These are phyloP conservation scores for Eleusine coracana DNA, from an alignment of 176 grass and related monocot genomes.

Conservation along the genomic window DNA sequence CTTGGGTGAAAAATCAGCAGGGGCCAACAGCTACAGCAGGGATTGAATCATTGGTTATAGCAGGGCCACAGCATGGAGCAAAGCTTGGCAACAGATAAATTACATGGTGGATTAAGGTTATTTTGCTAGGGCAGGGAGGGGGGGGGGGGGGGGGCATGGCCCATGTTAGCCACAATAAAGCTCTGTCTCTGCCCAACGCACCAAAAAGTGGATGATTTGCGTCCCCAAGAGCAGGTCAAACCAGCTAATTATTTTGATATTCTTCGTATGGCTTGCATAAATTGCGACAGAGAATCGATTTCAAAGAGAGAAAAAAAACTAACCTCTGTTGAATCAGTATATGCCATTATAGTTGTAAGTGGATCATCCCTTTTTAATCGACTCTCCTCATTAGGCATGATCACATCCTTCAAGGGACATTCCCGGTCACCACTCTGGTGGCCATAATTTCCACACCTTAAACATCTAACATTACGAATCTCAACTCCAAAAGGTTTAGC, in stretches of 20 bases:
- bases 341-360: conserved; percentile 86
- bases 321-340: conserved; percentile 82
- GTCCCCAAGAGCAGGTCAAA: neutral
- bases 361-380: conserved; percentile 98
- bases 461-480: conserved; percentile 92
- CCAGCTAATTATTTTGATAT: neutral
- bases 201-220: neutral
- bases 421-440: conserved; percentile 97
- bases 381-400: conserved; percentile 98
- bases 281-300: conserved; percentile 1
- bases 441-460: conserved; percentile 81
- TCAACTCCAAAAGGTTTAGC: conserved; percentile 94
- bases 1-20: too few relatives aligned
- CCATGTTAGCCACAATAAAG: too few relatives aligned
- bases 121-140: too few relatives aligned
- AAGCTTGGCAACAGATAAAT: too few relatives aligned
- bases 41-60: too few relatives aligned
- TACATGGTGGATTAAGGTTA: too few relatives aligned
- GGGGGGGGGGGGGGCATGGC: too few relatives aligned
- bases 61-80: too few relatives aligned
- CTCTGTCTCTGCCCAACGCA: neutral
- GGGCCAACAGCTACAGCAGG: too few relatives aligned
- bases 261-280: conserved; percentile 7
- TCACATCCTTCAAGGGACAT: conserved; percentile 89
- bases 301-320: conserved; percentile 12